Percentiles rank a stretch among this genome's conserved stretches.
Conservation (phyloP, 495 filamentous ascomycete genomes). For the Achaetomiella virescens region DNA sequence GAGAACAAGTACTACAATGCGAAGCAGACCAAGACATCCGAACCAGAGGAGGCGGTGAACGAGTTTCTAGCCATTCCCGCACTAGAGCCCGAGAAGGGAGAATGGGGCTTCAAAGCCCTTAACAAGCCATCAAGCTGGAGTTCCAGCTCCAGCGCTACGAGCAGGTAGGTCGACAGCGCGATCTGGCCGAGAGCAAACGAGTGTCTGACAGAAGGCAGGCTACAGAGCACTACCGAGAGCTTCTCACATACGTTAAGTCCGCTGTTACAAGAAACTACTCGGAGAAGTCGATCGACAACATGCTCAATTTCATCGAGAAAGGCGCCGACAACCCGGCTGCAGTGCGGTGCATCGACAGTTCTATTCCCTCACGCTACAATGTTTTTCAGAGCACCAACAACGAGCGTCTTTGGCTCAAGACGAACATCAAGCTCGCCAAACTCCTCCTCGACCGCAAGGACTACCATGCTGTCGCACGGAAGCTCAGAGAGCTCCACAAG, state of each 20-base stretch:
- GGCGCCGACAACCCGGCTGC: slow-evolving; percentile 69
- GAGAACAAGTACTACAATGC: slow-evolving; percentile 99
- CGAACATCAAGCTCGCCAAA: slow-evolving; percentile 91
- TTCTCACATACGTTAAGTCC: slow-evolving; percentile 94
- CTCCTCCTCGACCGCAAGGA: slow-evolving; percentile 87
- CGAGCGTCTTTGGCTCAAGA: slow-evolving; percentile 95
- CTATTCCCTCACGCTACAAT: slow-evolving; percentile 85
- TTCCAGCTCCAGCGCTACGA: slow-evolving; percentile 82
- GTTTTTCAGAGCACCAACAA: slow-evolving; percentile 98
- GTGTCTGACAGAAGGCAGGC: slow-evolving; percentile 50
- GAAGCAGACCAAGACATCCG: slow-evolving; percentile 86
- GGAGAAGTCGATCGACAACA: slow-evolving; percentile 98
- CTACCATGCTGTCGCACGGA: slow-evolving; percentile 72
- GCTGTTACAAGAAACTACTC: slow-evolving; percentile 98
- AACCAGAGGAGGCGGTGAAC: slow-evolving; percentile 80
- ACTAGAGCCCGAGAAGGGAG: slow-evolving; percentile 80
- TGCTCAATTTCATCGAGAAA: slow-evolving; percentile 98
- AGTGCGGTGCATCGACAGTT: slow-evolving; percentile 89
- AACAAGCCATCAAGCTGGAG: slow-evolving; percentile 96
- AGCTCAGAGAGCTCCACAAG: slow-evolving; percentile 80
- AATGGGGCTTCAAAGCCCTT: slow-evolving; percentile 97
- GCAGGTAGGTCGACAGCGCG: slow-evolving; percentile 48
- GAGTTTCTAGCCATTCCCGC: slow-evolving; percentile 85
- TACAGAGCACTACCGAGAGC: slow-evolving; percentile 88
- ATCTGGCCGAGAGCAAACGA: neutral